These are phyloP conservation scores for Diaporthe australafricana DNA, from an alignment of 2,329 filamentous ascomycete species.

Conservation along the genomic window DNA sequence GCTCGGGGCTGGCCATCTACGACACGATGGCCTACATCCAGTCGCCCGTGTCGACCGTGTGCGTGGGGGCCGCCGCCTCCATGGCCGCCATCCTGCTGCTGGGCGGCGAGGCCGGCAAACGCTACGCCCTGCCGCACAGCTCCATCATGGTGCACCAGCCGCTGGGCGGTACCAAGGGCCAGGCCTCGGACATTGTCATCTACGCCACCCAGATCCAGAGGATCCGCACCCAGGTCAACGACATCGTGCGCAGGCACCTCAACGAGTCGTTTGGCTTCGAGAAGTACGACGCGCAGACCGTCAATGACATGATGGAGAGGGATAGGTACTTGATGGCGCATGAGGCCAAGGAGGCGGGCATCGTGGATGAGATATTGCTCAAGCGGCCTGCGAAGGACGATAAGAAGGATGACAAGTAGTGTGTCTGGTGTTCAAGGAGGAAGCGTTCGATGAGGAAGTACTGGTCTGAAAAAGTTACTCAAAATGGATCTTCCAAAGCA, in stretches of 20 bases:
- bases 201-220: slow-evolving; percentile 97
- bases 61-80: slow-evolving; percentile 91
- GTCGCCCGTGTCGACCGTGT: slow-evolving; percentile 93
- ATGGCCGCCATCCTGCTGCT: slow-evolving; percentile 93
- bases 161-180: slow-evolving; percentile 76
- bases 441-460: no score
- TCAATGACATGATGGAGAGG: slow-evolving; percentile 95
- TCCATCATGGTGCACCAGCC: slow-evolving; percentile 99
- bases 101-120: slow-evolving; percentile 85
- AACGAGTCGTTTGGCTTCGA: slow-evolving; percentile 81
- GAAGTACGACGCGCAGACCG: slow-evolving; percentile 82
- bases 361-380: slow-evolving; percentile 89
- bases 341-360: slow-evolving; percentile 89
- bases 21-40: slow-evolving; percentile 99
- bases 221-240: slow-evolving; percentile 85
- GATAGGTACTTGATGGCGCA: slow-evolving; percentile 93
- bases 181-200: slow-evolving; percentile 87
- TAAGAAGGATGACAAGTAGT: slow-evolving; percentile 27
- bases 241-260: slow-evolving; percentile 88
- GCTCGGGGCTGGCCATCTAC: slow-evolving; percentile 90
- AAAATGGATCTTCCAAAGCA: not conserved
- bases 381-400: slow-evolving; percentile 56
- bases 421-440: not conserved
- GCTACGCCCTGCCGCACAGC: slow-evolving; percentile 91
- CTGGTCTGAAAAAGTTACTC: not conserved